Percentiles rank a stretch among this genome's conserved stretches.
phyloP scores from a whole-genome alignment of 306 rosid genomes.

The Chamaecrista fasciculata region DNA sequence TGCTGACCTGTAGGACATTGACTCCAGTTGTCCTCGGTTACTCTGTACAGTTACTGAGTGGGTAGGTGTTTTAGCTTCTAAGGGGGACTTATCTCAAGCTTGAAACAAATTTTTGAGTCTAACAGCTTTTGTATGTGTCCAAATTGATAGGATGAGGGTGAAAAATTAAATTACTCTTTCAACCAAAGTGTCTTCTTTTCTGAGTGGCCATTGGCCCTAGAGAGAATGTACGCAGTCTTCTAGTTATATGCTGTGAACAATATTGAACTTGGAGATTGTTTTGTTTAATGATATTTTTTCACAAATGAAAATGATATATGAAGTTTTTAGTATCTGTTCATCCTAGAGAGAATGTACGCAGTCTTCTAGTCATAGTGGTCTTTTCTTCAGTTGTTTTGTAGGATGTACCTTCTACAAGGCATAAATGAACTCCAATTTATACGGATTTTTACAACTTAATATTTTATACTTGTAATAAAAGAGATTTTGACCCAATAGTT shows the following conservation, averaged over 20 bases:
- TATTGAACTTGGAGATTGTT: constrained; percentile 36
- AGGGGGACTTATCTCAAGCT: constrained; percentile 43
- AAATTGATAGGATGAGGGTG: constrained; percentile 49
- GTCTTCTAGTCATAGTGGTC: background rate
- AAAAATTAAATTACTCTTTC: constrained; percentile 34
- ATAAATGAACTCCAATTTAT: too few relatives aligned
- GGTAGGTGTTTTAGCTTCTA: constrained; percentile 57
- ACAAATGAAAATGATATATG: background rate
- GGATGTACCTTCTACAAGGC: background rate
- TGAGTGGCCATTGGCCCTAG: constrained; percentile 37
- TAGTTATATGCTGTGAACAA: constrained; percentile 27
- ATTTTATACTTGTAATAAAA: too few relatives aligned
- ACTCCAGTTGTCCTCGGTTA: constrained; percentile 44
- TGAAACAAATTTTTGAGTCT: constrained; percentile 59
- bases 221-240: constrained; percentile 30
- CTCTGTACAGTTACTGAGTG: constrained; percentile 81
- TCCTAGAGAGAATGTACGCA: background rate
- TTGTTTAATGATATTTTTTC: constrained; percentile 5
- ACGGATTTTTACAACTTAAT: too few relatives aligned
- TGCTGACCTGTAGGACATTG: constrained; percentile 37
- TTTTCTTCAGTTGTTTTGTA: background rate
- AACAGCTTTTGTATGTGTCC: constrained; percentile 45
- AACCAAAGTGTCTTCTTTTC: constrained; percentile 35
- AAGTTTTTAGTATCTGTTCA: background rate
- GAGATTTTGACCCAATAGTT: too few relatives aligned